A percentile compares a stretch with the other conserved stretches of the same genome.
These are phyloP conservation scores for Penicillium alfredii DNA, from an alignment of 495 filamentous ascomycete genomes.

Conservation along the genomic window DNA sequence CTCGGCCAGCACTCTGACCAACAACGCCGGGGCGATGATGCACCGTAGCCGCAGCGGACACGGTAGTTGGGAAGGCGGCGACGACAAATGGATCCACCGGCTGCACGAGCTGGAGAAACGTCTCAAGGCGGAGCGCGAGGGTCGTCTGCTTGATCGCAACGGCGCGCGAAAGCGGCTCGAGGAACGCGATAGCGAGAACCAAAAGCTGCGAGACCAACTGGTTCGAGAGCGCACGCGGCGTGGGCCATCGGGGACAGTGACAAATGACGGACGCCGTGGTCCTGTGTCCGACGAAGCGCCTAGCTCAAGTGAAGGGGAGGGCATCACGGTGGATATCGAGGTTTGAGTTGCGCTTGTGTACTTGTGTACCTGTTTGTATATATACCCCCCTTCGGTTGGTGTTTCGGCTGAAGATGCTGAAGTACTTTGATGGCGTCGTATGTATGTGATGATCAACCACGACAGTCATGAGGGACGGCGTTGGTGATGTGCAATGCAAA, in stretches of 20 bases:
- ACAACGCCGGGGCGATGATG: conserved; percentile 27
- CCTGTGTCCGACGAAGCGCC: conserved; percentile 26
- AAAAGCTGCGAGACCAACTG: conserved; percentile 61
- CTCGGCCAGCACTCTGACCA: conserved; percentile 29
- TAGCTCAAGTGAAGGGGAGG: conserved; percentile 42
- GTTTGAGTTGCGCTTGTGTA: conserved; percentile 23
- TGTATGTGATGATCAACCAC: conserved; percentile 15
- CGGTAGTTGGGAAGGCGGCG: conserved; percentile 27
- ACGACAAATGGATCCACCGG: conserved; percentile 77
- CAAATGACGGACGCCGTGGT: conserved; percentile 9
- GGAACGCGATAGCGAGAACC: conserved; percentile 73
- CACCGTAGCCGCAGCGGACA: conserved; percentile 28
- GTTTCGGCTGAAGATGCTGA: conserved; percentile 4
- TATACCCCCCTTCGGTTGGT: conserved; percentile 14
- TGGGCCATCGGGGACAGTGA: conserved; percentile 20
- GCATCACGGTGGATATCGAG: conserved; percentile 42
- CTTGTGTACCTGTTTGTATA: no score
- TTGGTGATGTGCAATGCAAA: not conserved
- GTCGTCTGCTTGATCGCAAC: conserved; percentile 72
- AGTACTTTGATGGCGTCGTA: conserved; percentile 7
- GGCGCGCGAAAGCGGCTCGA: conserved; percentile 80
- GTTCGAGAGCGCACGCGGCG: conserved; percentile 55
- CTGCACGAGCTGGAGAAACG: conserved; percentile 81
- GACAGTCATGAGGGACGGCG: conserved; percentile 8
- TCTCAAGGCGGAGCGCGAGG: conserved; percentile 85